Evolutionary conservation across 352 stramenopile species (phyloP), one percentile per base, ranked within the genome.

Genomic region (Elongisporangium prolatum): DNA sequence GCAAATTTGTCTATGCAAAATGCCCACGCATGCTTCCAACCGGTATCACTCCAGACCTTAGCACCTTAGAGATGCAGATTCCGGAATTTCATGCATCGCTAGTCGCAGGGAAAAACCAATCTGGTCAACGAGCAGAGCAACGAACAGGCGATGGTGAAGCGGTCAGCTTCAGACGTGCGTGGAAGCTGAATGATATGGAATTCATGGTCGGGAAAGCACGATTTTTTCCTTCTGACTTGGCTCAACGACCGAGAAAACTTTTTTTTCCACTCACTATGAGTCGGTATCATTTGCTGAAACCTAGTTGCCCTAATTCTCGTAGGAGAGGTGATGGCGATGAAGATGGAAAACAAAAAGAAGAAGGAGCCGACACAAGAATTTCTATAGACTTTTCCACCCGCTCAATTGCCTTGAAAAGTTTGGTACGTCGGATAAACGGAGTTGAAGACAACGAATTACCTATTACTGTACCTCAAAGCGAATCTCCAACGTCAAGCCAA

Each of bases 1-100:
- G 67, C 72, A 95, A 86, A 59, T 95, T 95, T 57, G 73, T 86
- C 76, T 88, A 97, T 86, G 72, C 72, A 48, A 87, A 81, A 53
- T 88, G 77, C 50, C 69, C 77, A 40, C 78, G 86, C 8, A 96
- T 95, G 80, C 55, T 92, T 20, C 87, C 80, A 20, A 64, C 57
- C 14, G 76, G 75, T 1, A 72, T 88, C 47, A 67, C 51, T 4
- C 84, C 81, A 4, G 51, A 75, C 25, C 63, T 94, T 14, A 69
- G 65, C 14, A 62, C 81, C 18, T 61, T 89, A 14, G 65, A 72
- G 57, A 89, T 93, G 84, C 66, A 77, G n/a, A 93, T 94, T 18
- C 80, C 82, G 4, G 80, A 80, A 38, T 94, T 94, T 62, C 80
- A 89, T 34, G 75, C 82, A 0, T 91, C 82, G 14, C 80, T 89